phyloP scores from a whole-genome alignment of 441 rosid species.

The Raphanus hybrid region DNA sequence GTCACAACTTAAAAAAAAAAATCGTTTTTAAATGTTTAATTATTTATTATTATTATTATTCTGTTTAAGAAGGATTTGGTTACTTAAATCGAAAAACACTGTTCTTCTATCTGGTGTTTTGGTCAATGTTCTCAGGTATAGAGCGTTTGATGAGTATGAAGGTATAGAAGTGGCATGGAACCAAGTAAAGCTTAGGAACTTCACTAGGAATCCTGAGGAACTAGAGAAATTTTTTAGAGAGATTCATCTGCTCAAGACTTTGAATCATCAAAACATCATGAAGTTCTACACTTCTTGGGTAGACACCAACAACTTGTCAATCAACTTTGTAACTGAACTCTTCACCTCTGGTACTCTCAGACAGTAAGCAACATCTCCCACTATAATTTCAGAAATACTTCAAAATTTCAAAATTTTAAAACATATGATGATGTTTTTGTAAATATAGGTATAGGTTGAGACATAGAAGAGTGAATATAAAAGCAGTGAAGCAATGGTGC shows the following conservation, averaged over 20 bases:
- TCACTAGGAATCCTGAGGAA: conserved; percentile 67
- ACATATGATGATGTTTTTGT: too few species aligned
- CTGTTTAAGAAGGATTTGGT: too few species aligned
- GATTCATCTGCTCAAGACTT: conserved; percentile 72
- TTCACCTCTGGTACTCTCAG: conserved; percentile 81
- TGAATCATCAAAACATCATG: conserved; percentile 77
- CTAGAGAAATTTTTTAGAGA: conserved; percentile 77
- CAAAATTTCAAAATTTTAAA: too few species aligned
- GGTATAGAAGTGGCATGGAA: conserved; percentile 89
- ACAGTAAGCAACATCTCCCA: conserved; percentile 12
- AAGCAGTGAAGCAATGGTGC: too few species aligned
- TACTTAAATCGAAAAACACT: too few species aligned
- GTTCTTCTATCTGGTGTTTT: too few species aligned
- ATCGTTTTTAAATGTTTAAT: too few species aligned
- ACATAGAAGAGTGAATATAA: too few species aligned
- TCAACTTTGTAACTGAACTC: conserved; percentile 81
- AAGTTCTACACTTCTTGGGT: conserved; percentile 83
- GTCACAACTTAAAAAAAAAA: conserved; percentile 3
- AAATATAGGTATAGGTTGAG: too few species aligned
- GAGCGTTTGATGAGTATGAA: conserved; percentile 73
- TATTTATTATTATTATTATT: not conserved
- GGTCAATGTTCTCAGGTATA: conserved; percentile 48
- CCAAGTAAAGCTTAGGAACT: conserved; percentile 75
- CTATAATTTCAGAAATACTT: too few species aligned
- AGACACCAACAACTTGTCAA: conserved; percentile 62